Evolutionary conservation across 2,329 filamentous ascomycete species (phyloP), one percentile per base, ranked within the genome.

Genomic region (Emmonsiellopsis sp.): DNA sequence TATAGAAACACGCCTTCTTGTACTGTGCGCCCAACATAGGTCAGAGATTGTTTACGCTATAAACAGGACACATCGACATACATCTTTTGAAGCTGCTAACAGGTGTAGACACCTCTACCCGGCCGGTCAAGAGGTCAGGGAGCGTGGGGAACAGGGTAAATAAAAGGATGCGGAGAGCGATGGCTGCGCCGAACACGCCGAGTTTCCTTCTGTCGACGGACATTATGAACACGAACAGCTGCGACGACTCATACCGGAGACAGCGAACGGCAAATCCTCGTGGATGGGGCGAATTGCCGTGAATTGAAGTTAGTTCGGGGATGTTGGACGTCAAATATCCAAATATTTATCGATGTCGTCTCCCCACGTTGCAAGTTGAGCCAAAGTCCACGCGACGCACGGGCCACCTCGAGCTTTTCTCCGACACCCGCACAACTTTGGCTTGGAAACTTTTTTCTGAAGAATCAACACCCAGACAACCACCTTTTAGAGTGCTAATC

Each of bases 71-170:
- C 44, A 50, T 30, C 58, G 16, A 72, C 86, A 71, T 79, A 95
- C 91, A 77, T 82, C 93, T 83, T 77, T 97, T 97, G 81, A 96
- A 98, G 80, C 92, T 95, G 63, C 89, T 96, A 46, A 97, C 87
- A 40, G 93, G 92, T 20, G 93, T 98, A 44, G 93, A 96, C 65
- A 98, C 86, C 77, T 98, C 93, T 63, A 96, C 93, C 66, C 93
- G 86, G 59, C 86, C 87, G 16, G 89, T 93, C 58, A 98, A 79
- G 58, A 95, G 79, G 68, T 90, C 84, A 51, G 92, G 88, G 41
- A 98, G 78, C 38, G 81, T 82, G 58, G 93, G 91, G 67, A 96
- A 95, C 54, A 84, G 77, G 55, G 84, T 77, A 68, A 90, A 91
- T 51, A 97, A 80, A 53, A 89, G 73, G 56, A 97, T 78, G 61